Conservation (phyloP, 768 basidiomycete genomes). For the Butyriboletus loyo region DNA sequence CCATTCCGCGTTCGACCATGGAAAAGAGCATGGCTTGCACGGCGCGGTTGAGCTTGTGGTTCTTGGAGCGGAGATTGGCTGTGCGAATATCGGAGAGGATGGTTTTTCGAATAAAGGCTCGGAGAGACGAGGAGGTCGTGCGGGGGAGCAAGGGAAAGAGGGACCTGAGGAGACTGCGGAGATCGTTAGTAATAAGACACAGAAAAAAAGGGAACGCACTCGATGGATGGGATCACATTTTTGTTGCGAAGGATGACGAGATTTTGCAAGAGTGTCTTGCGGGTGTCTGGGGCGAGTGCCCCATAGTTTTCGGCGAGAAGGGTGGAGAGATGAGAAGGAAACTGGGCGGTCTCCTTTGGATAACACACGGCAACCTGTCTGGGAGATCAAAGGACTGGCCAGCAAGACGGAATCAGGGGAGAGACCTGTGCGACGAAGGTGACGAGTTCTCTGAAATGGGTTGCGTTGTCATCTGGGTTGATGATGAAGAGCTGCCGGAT, state of each 20-base stretch:
- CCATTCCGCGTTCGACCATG: slow-evolving; percentile 94
- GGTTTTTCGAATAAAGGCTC: slow-evolving; percentile 85
- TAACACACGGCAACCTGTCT: slow-evolving; percentile 61
- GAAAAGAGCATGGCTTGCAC: slow-evolving; percentile 94
- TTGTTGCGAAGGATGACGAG: slow-evolving; percentile 93
- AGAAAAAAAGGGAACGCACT: slow-evolving; percentile 49
- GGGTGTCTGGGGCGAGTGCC: slow-evolving; percentile 71
- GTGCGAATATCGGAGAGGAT: slow-evolving; percentile 92
- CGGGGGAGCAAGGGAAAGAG: slow-evolving; percentile 96
- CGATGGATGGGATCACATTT: slow-evolving; percentile 85
- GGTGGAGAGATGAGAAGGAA: slow-evolving; percentile 75
- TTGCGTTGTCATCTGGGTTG: slow-evolving; percentile 80
- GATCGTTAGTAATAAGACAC: slow-evolving; percentile 2
- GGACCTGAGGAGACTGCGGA: slow-evolving; percentile 72
- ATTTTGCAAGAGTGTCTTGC: slow-evolving; percentile 84
- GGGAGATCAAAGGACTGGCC: not conserved
- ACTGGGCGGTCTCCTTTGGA: slow-evolving; percentile 83
- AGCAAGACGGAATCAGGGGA: not conserved
- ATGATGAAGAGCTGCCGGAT: slow-evolving; percentile 81
- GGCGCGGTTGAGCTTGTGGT: slow-evolving; percentile 93
- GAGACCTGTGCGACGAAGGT: slow-evolving; percentile 76
- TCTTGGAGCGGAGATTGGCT: slow-evolving; percentile 83
- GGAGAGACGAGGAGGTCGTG: slow-evolving; percentile 80
- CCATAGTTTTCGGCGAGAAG: slow-evolving; percentile 80
- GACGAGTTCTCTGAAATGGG: slow-evolving; percentile 83